Evolutionary conservation across 371 early-diverging fungal species (phyloP).

Genomic region (Nematocida sp.): DNA sequence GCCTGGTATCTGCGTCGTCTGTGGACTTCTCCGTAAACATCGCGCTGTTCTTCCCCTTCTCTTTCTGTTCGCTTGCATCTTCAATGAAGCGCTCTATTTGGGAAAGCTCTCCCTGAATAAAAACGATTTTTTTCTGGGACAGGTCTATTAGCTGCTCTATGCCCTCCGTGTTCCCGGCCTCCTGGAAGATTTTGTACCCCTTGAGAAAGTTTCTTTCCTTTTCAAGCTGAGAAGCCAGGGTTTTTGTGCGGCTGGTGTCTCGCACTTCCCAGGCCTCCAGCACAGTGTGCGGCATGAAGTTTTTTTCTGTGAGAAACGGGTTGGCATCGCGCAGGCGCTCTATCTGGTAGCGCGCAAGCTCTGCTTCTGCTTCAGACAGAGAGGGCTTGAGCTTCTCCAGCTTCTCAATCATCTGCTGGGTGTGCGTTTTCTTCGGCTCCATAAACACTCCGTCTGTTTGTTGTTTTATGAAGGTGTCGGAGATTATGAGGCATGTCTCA

Average conservation of each 20-base stretch:
- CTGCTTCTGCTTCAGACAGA: slow-evolving; percentile 40
- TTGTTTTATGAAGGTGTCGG: slow-evolving; percentile 42
- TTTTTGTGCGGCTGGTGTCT: slow-evolving; percentile 20
- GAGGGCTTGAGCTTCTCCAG: slow-evolving; percentile 10
- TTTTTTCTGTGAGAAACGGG: slow-evolving; percentile 20
- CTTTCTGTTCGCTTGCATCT: not conserved
- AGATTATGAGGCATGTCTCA: slow-evolving; percentile 2
- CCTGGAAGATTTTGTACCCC: slow-evolving; percentile 48
- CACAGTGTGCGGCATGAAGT: slow-evolving; percentile 3
- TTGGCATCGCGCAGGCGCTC: slow-evolving; percentile 16
- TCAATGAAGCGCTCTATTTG: slow-evolving; percentile 6
- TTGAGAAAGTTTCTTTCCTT: slow-evolving; percentile 54
- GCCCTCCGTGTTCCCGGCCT: slow-evolving; percentile 3
- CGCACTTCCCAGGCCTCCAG: slow-evolving; percentile 49
- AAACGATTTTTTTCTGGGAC: slow-evolving; percentile 45
- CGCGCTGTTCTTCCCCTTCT: slow-evolving; percentile 9
- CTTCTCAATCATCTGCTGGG: slow-evolving; percentile 20
- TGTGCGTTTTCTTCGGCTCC: slow-evolving; percentile 14
- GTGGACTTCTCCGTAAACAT: not conserved
- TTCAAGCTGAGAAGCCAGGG: slow-evolving; percentile 14
- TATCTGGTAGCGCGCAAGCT: slow-evolving; percentile 48
- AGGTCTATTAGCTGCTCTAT: slow-evolving; percentile 18
- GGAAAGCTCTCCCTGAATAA: slow-evolving; percentile 37
- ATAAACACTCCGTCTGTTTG: slow-evolving; percentile 23
- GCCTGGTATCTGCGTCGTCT: not conserved